Base-by-base conservation (phyloP, 371 early-diverging fungal species). In the Mortierella sp. region DNA sequence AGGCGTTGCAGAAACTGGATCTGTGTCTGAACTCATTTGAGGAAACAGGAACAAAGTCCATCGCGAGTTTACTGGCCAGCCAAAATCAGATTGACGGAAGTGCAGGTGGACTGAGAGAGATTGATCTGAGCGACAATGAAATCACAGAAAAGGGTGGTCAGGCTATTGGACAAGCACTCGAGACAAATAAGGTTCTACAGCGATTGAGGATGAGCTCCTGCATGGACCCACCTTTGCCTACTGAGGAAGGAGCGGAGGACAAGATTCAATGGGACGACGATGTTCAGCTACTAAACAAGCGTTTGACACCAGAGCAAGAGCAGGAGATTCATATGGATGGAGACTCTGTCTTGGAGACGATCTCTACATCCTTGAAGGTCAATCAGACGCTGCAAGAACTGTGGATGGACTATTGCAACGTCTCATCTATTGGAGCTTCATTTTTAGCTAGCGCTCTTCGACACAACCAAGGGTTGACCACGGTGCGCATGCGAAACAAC, bases 41-140 rank as follows among this genome's bases (percentile, higher is more conserved):
- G 6, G 64, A 82, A 6, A 45, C 49, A 1, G 87, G 88, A 5
- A 85, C 85, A 0, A 61, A 75, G 23, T 65, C 74, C 1, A 49
- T 89, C 13, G 75, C 84, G 0, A 42, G 58, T 2, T 51, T 70
- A 3, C 40, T 83, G 19, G 60, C 70, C 3, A 51, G 72, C 17
- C 68, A 84, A 3, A 43, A 69, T 17, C 45, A 80, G 15, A 47
- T 64, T 19, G 34, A 57, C 3, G 32, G 43, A 4, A 56, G 53
- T 15, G 32, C 42, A 4, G 61, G 59, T 3, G 71, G 81, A 28
- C 53, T 89, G 12, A 69, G 73, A 47, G 85, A 86, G 51, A 72
- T 90, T 22, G 88, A 90, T 68, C 34, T 90, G 26, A 88, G 88
- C 1, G 87, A 89, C 23, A 90, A 90, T 45, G 85, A 88, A 15